phyloP scores from a whole-genome alignment of 1,284 basidiomycete species.

The Meira nashicola region DNA sequence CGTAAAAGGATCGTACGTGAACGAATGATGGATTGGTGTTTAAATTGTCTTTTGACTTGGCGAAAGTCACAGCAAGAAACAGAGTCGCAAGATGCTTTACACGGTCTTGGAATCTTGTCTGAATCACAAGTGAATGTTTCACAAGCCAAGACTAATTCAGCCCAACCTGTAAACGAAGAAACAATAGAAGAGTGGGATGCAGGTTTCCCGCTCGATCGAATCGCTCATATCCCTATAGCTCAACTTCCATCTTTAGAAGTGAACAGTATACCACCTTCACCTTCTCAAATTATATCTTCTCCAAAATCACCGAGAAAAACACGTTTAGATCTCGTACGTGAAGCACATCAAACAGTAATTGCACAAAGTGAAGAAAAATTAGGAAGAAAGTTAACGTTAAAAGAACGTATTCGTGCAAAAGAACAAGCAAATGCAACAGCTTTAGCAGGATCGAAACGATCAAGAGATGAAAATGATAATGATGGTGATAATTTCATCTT shows the following conservation, averaged over 20 bases:
- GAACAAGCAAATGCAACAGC: background rate
- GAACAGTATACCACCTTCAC: slow-evolving; percentile 2
- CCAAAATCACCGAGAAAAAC: background rate
- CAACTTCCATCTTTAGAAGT: slow-evolving; percentile 22
- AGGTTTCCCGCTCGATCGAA: slow-evolving; percentile 11
- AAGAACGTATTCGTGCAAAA: slow-evolving; percentile 35
- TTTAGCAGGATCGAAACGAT: slow-evolving; percentile 1
- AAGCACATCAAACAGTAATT: background rate
- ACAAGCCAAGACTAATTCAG: slow-evolving; percentile 11
- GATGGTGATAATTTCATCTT: too few species aligned
- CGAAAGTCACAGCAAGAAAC: slow-evolving; percentile 13
- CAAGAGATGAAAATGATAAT: slow-evolving; percentile 4
- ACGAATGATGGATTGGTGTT: slow-evolving; percentile 28
- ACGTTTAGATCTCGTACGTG: background rate
- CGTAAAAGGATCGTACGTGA: slow-evolving; percentile 35
- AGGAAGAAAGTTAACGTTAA: slow-evolving; percentile 12
- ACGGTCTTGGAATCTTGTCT: slow-evolving; percentile 6
- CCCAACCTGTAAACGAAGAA: slow-evolving; percentile 8
- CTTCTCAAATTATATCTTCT: background rate
- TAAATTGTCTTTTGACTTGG: slow-evolving; percentile 31
- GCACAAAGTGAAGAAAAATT: slow-evolving; percentile 2
- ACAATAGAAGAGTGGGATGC: slow-evolving; percentile 21
- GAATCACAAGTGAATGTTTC: background rate
- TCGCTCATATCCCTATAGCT: slow-evolving; percentile 19
- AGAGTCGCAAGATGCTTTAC: background rate